phyloP scores from a whole-genome alignment of 495 filamentous ascomycete genomes.

The Penicillium ucsense region DNA sequence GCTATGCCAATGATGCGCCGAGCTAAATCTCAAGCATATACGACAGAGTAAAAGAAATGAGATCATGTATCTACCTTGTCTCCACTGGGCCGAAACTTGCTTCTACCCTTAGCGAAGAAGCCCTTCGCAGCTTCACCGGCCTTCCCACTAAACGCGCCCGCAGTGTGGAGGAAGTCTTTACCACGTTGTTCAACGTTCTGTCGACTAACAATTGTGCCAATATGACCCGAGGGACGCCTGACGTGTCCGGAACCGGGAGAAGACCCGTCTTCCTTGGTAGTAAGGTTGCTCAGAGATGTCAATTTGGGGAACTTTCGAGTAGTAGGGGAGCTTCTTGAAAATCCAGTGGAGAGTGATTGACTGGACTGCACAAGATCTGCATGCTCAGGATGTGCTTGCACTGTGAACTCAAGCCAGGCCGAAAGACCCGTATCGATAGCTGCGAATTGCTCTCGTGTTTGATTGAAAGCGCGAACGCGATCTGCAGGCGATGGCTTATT shows the following conservation, averaged over 20 bases:
- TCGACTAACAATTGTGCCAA: conserved; percentile 32
- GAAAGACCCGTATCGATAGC: conserved; percentile 60
- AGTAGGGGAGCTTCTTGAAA: conserved; percentile 24
- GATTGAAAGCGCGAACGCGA: conserved; percentile 59
- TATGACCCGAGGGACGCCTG: conserved; percentile 25
- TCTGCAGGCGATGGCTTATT: conserved; percentile 49
- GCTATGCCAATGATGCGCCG: conserved; percentile 2
- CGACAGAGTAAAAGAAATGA: conserved; percentile 25
- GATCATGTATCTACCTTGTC: conserved; percentile 72
- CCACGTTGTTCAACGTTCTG: conserved; percentile 57
- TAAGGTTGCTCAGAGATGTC: conserved; percentile 24
- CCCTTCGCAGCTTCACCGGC: conserved; percentile 74
- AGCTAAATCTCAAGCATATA: conserved; percentile 1
- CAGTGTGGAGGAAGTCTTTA: conserved; percentile 76
- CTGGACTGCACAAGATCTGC: conserved; percentile 30
- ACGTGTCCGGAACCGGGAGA: conserved; percentile 24
- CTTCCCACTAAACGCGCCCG: conserved; percentile 61
- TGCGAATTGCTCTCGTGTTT: conserved; percentile 60
- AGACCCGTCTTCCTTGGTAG: conserved; percentile 34
- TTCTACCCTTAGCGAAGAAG: conserved; percentile 76
- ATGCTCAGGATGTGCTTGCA: conserved; percentile 44
- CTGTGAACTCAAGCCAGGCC: conserved; percentile 55
- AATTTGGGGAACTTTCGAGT: conserved; percentile 41
- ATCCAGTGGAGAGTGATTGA: conserved; percentile 19
- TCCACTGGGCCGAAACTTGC: conserved; percentile 56